Base-by-base conservation (phyloP, 2,329 filamentous ascomycete species). In the Arthroderma sp. region DNA sequence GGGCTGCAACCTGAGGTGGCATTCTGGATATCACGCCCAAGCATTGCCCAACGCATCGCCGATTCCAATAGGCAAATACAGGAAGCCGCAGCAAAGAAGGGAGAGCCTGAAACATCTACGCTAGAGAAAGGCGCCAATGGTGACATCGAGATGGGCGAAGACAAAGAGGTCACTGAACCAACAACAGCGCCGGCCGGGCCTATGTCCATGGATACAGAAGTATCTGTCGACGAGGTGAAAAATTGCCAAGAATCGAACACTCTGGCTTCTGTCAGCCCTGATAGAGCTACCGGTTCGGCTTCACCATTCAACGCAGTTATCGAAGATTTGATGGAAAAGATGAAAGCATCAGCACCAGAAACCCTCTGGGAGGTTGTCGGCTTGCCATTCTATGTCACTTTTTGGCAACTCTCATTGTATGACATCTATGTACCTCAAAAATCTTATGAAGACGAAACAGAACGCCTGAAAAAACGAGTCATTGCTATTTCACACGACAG, bases 371-470 rank as follows among this genome's bases (percentile, higher is more conserved):
- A 81, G 9, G 81, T 81, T 54, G 80, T 96, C 55, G 90, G 83
- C 44, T 78, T 89, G 0, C 83, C 87, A 31, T 91, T 96, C 68
- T 96, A 89, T 66, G 82, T 87, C 44, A 87, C 87, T 0, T 98
- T 98, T 72, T 98, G 93, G 93, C 85, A 91, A 54, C 77, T 96
- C 11, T 85, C 89, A 28, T 79, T 94, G 2, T 84, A 87, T 49
- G 91, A 98, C 68, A 77, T 96, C 58, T 81, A 82, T 58, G 83
- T 91, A 61, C 87, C 88, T 0, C 82, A 82, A 60, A 79, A 83
- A 35, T 87, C 85, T 60, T 98, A 98, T 68, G 80, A 87, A 52
- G 80, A 83, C 15, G 90, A 94, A 67, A 83, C 85, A 37, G 81
- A 82, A 19, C 79, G 83, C 7, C 76, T 90, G 21, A 81, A 84